Conservation (phyloP, 2,329 filamentous ascomycete genomes). For the Tricladium varicosporioides region DNA sequence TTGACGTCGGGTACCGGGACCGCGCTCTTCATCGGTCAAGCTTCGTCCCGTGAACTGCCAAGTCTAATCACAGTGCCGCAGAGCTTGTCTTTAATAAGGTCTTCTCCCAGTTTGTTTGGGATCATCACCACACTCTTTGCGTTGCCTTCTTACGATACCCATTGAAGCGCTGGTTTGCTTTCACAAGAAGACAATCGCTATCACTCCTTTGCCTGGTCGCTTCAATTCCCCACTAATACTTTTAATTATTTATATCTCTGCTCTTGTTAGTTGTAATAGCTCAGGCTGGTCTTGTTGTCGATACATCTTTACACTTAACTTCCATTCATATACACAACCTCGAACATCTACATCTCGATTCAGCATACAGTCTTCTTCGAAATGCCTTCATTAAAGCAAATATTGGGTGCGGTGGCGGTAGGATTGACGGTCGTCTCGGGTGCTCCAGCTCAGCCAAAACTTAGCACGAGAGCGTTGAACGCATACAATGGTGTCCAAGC, state of each 20-base stretch:
- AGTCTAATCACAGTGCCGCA: not conserved
- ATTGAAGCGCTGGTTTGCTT: constrained; percentile 36
- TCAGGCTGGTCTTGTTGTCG: constrained; percentile 34
- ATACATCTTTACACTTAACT: constrained; percentile 15
- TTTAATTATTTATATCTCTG: constrained; percentile 17
- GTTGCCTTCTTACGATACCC: constrained; percentile 22
- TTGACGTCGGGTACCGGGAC: not conserved
- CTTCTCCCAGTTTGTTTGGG: constrained; percentile 17
- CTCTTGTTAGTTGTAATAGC: constrained; percentile 23
- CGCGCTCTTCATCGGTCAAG: constrained; percentile 23
- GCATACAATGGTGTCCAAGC: constrained; percentile 25
- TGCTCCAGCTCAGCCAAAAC: constrained; percentile 29
- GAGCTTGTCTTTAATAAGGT: constrained; percentile 20
- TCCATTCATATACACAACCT: constrained; percentile 2
- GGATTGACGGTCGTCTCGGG: constrained; percentile 27
- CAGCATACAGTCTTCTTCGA: no score
- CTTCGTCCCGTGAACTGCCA: constrained; percentile 24
- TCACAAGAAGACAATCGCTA: constrained; percentile 28
- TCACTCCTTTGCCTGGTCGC: constrained; percentile 23
- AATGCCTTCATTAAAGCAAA: constrained; percentile 33
- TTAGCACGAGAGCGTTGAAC: constrained; percentile 25
- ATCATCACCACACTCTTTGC: constrained; percentile 15
- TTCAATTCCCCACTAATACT: constrained; percentile 16
- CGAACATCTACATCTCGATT: not conserved
- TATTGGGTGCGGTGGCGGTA: constrained; percentile 27